phyloP scores from a whole-genome alignment of 169 alveolate species.

The Eimeria maxima region DNA sequence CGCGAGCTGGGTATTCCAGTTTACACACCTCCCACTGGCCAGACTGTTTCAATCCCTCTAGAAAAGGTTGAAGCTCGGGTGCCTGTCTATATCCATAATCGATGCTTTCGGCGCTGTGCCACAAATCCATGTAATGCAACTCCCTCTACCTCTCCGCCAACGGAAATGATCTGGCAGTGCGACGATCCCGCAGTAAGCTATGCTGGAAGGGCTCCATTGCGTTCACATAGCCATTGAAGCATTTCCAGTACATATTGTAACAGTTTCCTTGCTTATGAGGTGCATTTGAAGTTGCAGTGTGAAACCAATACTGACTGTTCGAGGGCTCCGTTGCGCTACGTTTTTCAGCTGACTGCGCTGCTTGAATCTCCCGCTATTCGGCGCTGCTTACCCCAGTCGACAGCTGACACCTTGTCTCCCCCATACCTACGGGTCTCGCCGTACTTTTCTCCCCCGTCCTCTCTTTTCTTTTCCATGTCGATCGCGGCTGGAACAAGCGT shows the following conservation, averaged over 20 bases:
- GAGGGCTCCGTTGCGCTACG: background rate
- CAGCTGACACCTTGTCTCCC: background rate
- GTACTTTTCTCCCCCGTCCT: slow-evolving; percentile 38
- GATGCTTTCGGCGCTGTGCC: slow-evolving; percentile 34
- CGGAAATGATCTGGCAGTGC: slow-evolving; percentile 16
- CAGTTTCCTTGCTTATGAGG: background rate
- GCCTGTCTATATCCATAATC: slow-evolving; percentile 67
- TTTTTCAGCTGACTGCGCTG: slow-evolving; percentile 54
- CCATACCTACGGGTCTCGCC: slow-evolving; percentile 18
- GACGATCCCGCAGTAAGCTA: slow-evolving; percentile 62
- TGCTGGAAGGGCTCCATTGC: background rate
- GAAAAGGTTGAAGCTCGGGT: background rate
- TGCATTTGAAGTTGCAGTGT: background rate
- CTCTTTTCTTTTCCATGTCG: slow-evolving; percentile 19
- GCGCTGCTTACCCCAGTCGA: slow-evolving; percentile 8
- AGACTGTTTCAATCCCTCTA: slow-evolving; percentile 60
- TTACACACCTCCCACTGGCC: slow-evolving; percentile 78
- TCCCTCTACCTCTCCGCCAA: background rate
- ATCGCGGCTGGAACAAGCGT: too few species aligned
- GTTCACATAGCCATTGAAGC: background rate
- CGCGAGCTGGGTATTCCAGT: slow-evolving; percentile 75
- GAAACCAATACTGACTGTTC: background rate
- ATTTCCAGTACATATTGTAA: background rate
- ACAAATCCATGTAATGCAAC: background rate
- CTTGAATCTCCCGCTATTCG: slow-evolving; percentile 46